These are phyloP conservation scores for Phyllosticta citriasiana DNA, from an alignment of 2,329 filamentous ascomycete species.

Conservation along the genomic window DNA sequence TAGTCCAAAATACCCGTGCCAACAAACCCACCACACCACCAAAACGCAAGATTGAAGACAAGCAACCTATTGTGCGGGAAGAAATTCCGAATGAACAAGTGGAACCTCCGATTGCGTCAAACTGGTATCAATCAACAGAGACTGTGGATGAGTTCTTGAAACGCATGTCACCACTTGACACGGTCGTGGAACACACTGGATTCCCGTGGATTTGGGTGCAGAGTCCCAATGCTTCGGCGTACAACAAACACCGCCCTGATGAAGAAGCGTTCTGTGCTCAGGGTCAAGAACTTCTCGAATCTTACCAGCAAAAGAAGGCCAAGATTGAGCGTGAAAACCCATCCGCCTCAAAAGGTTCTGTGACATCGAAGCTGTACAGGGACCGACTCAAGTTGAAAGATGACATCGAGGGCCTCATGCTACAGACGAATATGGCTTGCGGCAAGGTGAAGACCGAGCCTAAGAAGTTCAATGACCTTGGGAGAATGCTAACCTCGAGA, in stretches of 20 bases:
- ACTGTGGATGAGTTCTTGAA: conserved; percentile 54
- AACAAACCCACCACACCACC: background rate
- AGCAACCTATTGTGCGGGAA: background rate
- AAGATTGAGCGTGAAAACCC: conserved; percentile 43
- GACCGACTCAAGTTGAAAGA: conserved; percentile 36
- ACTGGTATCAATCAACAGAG: conserved; percentile 55
- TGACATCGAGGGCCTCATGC: conserved; percentile 53
- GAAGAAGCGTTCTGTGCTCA: conserved; percentile 41
- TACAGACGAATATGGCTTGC: conserved; percentile 45
- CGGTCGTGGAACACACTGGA: conserved; percentile 36
- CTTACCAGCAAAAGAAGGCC: conserved; percentile 36
- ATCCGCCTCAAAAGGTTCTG: conserved; percentile 33
- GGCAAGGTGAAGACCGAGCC: conserved; percentile 49
- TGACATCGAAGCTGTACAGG: conserved; percentile 30
- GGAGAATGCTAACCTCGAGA: conserved; percentile 8
- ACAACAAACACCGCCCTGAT: conserved; percentile 20
- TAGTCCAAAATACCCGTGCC: background rate
- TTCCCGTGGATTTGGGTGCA: conserved; percentile 61
- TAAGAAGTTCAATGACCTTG: background rate
- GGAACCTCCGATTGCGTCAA: background rate
- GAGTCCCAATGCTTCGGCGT: conserved; percentile 47
- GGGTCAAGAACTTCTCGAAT: conserved; percentile 45
- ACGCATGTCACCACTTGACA: conserved; percentile 59
- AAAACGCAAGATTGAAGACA: background rate
- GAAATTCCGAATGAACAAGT: background rate